These are phyloP conservation scores for Skeletonema potamos DNA, from an alignment of 108 stramenopile genomes.

Conservation along the genomic window DNA sequence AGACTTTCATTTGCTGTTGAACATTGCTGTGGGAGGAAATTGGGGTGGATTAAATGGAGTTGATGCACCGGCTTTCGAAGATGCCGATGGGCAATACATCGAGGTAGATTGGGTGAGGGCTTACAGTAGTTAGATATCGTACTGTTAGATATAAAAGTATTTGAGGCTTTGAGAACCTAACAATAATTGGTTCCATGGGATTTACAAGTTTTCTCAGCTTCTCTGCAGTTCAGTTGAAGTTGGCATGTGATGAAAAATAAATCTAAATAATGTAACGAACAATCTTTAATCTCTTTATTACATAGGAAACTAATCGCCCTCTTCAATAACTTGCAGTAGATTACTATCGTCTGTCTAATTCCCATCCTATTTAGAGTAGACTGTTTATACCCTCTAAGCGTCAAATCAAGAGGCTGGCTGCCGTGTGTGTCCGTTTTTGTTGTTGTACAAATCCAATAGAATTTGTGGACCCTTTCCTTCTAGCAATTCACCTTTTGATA, in stretches of 20 bases:
- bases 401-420: background rate
- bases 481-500: conserved; percentile 49
- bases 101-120: conserved; percentile 39
- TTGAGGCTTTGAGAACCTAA: no score
- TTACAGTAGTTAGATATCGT: conserved; percentile 7
- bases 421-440: background rate
- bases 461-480: conserved; percentile 37
- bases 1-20: conserved; percentile 39
- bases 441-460: conserved; percentile 43
- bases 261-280: no score
- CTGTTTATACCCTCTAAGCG: background rate
- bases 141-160: no score
- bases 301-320: no score
- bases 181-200: no score
- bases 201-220: no score
- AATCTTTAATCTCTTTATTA: no score
- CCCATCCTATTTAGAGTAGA: no score
- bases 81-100: conserved; percentile 21
- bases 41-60: conserved; percentile 38
- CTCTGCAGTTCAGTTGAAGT: no score
- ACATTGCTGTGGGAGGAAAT: conserved; percentile 47
- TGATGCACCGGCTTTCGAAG: conserved; percentile 15
- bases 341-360: no score
- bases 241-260: no score
- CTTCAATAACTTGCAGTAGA: no score